Evolutionary conservation across 1,139 yeast genomes (phyloP).

Genomic region (Sugiyamaella paludigena): DNA sequence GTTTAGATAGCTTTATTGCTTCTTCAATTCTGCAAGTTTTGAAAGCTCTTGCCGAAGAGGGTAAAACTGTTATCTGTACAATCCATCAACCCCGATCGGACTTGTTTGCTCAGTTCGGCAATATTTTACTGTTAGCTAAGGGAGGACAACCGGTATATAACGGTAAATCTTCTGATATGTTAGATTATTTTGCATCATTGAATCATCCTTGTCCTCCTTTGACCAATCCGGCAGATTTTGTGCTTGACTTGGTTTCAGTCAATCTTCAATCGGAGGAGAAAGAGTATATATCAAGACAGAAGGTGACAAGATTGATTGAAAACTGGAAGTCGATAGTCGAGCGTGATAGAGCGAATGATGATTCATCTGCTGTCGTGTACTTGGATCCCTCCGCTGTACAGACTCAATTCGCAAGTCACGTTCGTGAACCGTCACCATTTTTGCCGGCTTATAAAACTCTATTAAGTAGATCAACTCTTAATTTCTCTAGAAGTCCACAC

Average conservation of each 20-base stretch:
- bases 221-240: conserved; percentile 69
- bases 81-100: conserved; percentile 83
- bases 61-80: conserved; percentile 72
- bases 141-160: conserved; percentile 72
- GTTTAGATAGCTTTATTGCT: conserved; percentile 79
- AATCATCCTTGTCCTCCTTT: conserved; percentile 58
- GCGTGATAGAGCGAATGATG: not conserved
- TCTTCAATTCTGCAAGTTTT: conserved; percentile 63
- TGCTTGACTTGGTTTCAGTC: conserved; percentile 64
- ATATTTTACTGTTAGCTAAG: conserved; percentile 62
- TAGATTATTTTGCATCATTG: conserved; percentile 45
- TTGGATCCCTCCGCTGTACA: conserved; percentile 5
- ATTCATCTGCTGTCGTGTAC: conserved; percentile 2
- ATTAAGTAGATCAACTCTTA: conserved; percentile 47
- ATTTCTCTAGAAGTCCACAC: conserved; percentile 59
- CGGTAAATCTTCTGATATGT: conserved; percentile 42
- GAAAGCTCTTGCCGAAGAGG: conserved; percentile 54
- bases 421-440: conserved; percentile 36
- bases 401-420: conserved; percentile 21
- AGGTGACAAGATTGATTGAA: conserved; percentile 33
- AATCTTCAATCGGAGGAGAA: conserved; percentile 39
- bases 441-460: conserved; percentile 44
- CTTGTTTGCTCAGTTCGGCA: conserved; percentile 61
- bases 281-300: conserved; percentile 40
- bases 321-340: conserved; percentile 27